These are phyloP conservation scores for Starmerella stigmatis DNA, from an alignment of 805 yeast genomes.

Conservation along the genomic window DNA sequence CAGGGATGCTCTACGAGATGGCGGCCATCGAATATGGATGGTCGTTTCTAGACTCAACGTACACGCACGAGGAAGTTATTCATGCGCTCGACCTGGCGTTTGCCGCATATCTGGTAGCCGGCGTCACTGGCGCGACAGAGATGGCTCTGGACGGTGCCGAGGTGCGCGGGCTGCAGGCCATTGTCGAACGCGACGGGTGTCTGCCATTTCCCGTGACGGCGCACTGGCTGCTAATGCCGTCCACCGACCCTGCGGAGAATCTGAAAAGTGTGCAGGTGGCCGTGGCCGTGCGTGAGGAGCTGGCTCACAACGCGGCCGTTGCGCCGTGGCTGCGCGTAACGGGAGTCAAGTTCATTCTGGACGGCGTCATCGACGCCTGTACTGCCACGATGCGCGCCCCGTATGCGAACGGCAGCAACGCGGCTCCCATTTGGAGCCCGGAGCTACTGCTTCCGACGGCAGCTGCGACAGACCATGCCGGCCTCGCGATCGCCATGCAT, in stretches of 20 bases:
- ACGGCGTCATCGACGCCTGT: slow-evolving; percentile 1
- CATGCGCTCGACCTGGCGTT: neutral
- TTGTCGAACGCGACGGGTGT: neutral
- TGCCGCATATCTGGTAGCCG: neutral
- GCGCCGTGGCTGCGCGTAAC: slow-evolving; percentile 2
- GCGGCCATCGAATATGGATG: neutral
- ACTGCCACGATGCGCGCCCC: neutral
- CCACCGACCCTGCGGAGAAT: neutral
- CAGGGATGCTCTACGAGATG: neutral
- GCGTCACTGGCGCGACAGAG: slow-evolving; percentile 1
- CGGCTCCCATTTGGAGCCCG: neutral
- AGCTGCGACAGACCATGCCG: neutral
- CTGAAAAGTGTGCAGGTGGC: neutral
- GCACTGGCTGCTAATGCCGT: neutral
- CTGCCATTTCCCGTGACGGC: slow-evolving; percentile 1
- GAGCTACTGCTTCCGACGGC: neutral
- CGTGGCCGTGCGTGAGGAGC: neutral
- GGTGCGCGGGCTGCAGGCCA: neutral
- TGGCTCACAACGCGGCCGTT: neutral
- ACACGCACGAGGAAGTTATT: neutral
- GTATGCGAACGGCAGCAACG: slow-evolving; percentile 2
- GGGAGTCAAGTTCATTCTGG: slow-evolving; percentile 1
- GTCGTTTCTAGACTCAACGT: neutral
- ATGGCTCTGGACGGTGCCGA: neutral
- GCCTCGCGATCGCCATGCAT: neutral